Percentiles rank a stretch among this genome's conserved stretches.
These are phyloP conservation scores for Ceratobasidium sp. DNA, from an alignment of 1,284 basidiomycete genomes.

Conservation along the genomic window DNA sequence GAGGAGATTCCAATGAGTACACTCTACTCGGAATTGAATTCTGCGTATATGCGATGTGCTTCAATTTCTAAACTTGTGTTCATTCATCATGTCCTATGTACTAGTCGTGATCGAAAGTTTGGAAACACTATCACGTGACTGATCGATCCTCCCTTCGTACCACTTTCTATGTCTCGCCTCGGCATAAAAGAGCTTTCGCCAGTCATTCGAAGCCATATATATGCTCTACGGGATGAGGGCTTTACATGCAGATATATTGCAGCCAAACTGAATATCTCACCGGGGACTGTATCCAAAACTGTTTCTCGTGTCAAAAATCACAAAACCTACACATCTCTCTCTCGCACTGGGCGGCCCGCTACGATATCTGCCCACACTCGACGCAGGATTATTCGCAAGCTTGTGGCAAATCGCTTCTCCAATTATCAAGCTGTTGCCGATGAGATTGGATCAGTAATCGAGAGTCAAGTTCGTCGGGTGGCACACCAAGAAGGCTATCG, in stretches of 20 bases:
- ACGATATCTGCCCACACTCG: neutral
- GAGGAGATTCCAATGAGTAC: too few species aligned
- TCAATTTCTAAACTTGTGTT: too few species aligned
- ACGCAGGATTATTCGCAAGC: neutral
- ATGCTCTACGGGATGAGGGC: neutral
- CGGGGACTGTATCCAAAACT: neutral
- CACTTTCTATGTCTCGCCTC: neutral
- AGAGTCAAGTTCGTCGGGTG: neutral
- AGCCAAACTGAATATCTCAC: neutral
- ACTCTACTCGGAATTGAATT: too few species aligned
- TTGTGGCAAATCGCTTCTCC: neutral
- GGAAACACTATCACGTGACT: neutral
- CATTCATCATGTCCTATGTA: too few species aligned
- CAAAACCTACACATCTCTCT: neutral
- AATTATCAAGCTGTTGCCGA: neutral
- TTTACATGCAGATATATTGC: neutral
- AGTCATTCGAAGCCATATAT: neutral
- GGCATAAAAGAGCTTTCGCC: neutral
- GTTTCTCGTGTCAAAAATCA: neutral
- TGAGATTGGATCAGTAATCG: neutral
- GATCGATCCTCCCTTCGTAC: neutral
- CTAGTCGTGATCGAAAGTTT: neutral
- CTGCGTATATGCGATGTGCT: too few species aligned
- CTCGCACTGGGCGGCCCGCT: neutral
- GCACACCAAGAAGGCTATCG: neutral